Evolutionary conservation across 106 monocot genomes (phyloP).

Genomic region (Platanthera guangdongensis): DNA sequence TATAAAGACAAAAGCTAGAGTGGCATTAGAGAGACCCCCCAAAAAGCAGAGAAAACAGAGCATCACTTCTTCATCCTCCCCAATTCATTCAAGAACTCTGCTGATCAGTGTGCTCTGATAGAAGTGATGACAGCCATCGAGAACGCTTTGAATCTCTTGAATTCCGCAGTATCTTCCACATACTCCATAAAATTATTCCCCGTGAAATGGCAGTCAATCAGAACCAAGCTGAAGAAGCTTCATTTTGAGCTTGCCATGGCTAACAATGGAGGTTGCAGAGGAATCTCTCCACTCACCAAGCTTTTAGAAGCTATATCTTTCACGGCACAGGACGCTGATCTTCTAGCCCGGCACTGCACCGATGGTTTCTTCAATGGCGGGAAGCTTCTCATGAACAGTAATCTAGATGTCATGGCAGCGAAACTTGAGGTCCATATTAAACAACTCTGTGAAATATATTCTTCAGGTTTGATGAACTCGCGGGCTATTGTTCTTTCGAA

Average conservation of each 20-base stretch:
- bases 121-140: neutral
- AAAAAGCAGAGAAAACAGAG: neutral
- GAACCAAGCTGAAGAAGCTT: slow-evolving; percentile 42
- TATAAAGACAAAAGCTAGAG: neutral
- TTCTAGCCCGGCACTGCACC: slow-evolving; percentile 23
- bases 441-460: slow-evolving; percentile 20
- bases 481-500: slow-evolving; percentile 30
- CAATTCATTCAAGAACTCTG: neutral
- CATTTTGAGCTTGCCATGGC: slow-evolving; percentile 18
- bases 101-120: neutral
- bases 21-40: neutral
- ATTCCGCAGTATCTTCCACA: slow-evolving; percentile 23
- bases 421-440: slow-evolving; percentile 35
- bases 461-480: slow-evolving; percentile 22
- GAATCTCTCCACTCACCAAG: slow-evolving; percentile 9
- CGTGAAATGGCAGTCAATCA: slow-evolving; percentile 39
- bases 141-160: slow-evolving; percentile 4
- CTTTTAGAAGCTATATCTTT: slow-evolving; percentile 17
- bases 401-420: slow-evolving; percentile 33
- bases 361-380: slow-evolving; percentile 31
- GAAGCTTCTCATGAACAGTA: slow-evolving; percentile 49
- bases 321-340: slow-evolving; percentile 17
- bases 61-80: neutral
- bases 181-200: slow-evolving; percentile 25
- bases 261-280: neutral